A percentile compares a stretch with the other conserved stretches of the same genome.
These are phyloP conservation scores for Cystoisospora suis DNA, from an alignment of 169 alveolate species.

Conservation along the genomic window DNA sequence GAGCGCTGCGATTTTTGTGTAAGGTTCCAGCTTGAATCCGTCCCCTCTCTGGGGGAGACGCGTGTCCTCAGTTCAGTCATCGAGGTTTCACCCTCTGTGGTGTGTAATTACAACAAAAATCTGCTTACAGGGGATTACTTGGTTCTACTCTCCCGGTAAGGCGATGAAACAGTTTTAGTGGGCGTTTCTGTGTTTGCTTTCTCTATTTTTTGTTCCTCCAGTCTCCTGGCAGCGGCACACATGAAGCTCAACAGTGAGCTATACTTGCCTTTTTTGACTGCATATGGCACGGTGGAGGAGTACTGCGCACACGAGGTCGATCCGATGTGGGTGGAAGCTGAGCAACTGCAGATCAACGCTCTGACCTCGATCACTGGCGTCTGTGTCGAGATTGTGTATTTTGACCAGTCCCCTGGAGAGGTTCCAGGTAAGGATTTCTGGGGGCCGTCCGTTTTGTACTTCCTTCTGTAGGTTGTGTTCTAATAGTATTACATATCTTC, in stretches of 20 bases:
- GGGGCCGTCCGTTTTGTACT: background rate
- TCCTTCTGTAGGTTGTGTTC: background rate
- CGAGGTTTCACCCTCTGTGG: too few species aligned
- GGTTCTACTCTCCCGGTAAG: too few species aligned
- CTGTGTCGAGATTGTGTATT: conserved; percentile 49
- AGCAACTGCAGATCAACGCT: conserved; percentile 56
- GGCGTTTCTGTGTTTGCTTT: too few species aligned
- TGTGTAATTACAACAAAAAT: too few species aligned
- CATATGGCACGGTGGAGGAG: background rate
- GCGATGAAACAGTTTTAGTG: too few species aligned
- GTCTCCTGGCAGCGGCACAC: conserved; percentile 47
- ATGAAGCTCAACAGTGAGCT: conserved; percentile 10
- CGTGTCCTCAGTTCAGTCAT: too few species aligned
- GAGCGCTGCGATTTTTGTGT: too few species aligned
- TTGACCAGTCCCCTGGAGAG: conserved; percentile 50
- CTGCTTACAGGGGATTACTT: too few species aligned
- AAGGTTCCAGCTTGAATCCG: too few species aligned
- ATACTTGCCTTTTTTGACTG: conserved; percentile 55
- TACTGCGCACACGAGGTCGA: conserved; percentile 54
- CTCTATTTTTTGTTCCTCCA: conserved; percentile 10
- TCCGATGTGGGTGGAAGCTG: conserved; percentile 66
- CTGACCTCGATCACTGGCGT: conserved; percentile 15
- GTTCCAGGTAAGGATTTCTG: conserved; percentile 49
- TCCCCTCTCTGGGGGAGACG: too few species aligned
- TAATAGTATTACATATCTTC: background rate